Percentiles rank a stretch among this genome's conserved stretches.
These are phyloP conservation scores for Protomyces lactucae-debilis DNA, from an alignment of 1,139 yeast genomes.

Conservation along the genomic window DNA sequence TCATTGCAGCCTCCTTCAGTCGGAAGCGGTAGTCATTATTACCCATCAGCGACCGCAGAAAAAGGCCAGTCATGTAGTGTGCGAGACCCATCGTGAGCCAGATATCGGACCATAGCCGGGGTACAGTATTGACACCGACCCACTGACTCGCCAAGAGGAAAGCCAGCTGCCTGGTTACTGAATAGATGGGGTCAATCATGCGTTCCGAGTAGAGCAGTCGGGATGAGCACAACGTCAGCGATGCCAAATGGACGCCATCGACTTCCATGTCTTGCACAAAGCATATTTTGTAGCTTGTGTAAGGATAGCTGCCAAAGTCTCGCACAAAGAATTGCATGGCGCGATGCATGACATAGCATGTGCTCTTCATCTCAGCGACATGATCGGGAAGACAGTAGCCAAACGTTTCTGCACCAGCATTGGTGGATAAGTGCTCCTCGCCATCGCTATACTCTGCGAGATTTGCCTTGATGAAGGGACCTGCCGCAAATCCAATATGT, in stretches of 20 bases:
- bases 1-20: constrained; percentile 60
- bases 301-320: constrained; percentile 92
- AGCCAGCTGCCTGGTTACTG: constrained; percentile 62
- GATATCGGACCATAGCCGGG: constrained; percentile 71
- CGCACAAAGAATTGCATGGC: constrained; percentile 79
- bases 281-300: constrained; percentile 69
- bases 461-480: constrained; percentile 66
- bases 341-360: constrained; percentile 67
- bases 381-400: constrained; percentile 58
- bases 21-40: constrained; percentile 71
- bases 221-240: constrained; percentile 64
- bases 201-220: constrained; percentile 68
- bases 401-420: constrained; percentile 45
- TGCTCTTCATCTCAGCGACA: constrained; percentile 58
- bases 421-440: constrained; percentile 42
- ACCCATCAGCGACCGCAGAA: constrained; percentile 69
- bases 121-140: constrained; percentile 89
- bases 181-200: constrained; percentile 72
- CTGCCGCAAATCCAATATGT: constrained; percentile 94
- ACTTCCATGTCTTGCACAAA: constrained; percentile 61
- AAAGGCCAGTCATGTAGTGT: constrained; percentile 73
- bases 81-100: constrained; percentile 92
- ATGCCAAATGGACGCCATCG: constrained; percentile 60
- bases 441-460: constrained; percentile 44
- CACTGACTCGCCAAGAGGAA: constrained; percentile 80